Evolutionary conservation across 78 protist species (phyloP), one percentile per base, ranked within the genome.

Genomic region (Paulinella micropora): DNA sequence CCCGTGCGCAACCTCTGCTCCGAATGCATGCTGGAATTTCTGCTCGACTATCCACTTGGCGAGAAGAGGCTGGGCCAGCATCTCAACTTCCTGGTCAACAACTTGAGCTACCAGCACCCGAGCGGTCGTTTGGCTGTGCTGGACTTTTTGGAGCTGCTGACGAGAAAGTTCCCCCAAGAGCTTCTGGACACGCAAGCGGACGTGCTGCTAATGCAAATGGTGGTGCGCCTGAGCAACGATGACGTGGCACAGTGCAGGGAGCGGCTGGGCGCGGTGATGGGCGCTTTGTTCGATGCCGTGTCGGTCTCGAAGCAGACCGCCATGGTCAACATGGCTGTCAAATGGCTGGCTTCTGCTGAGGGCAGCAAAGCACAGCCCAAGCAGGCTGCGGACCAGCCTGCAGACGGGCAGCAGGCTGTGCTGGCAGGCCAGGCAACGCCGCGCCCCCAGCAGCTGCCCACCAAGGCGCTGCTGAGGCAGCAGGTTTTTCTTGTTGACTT

Each of bases 61-160:
- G 38, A 67, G n/a, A 85, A 85, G 88, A 67, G 88, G 0, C 77
- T 85, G 79, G 38, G 32, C 51, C 88, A 85, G 77, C 73, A 85
- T 39, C 34, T 85, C 39, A 1, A 40, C 35, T 85, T 85, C 79
- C 73, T 85, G 36, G 28, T 40, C 31, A n/a, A 26, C 0, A 85
- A 85, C 23, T 28, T 85, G 39, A 3, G 79, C 23, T 85, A 85
- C 77, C 2, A 0, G 0, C 51, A 31, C 37, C 28, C 88, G 39
- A 0, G 0, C 39, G 88, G 88, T 37, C 67, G 88, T 0, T 15
- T 32, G 23, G 1, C 88, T 1, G 51, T 85, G 36, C 77, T 85
- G 32, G 31, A 32, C 31, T n/a, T n/a, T n/a, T n/a, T n/a, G n/a
- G n/a, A n/a, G n/a, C n/a, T n/a, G n/a, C n/a, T n/a, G n/a, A 3